Conservation (phyloP, 2,329 filamentous ascomycete species). For the Xylariales sp. region DNA sequence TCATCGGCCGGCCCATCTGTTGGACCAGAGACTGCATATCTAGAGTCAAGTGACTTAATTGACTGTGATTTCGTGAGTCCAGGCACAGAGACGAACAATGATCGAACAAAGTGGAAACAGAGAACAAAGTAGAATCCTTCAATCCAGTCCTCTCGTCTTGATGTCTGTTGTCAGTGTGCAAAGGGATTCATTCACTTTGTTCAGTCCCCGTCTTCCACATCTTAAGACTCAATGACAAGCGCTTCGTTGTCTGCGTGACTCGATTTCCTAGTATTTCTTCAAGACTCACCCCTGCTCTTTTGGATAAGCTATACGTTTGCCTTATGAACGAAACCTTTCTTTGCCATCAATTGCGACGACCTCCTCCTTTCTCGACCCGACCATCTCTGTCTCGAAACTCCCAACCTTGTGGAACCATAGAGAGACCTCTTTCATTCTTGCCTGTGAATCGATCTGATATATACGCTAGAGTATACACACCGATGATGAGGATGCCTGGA, state of each 20-base stretch:
- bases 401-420: too few relatives aligned
- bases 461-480: too few relatives aligned
- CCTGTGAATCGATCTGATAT: too few relatives aligned
- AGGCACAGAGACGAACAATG: constrained; percentile 5
- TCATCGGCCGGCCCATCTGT: constrained; percentile 19
- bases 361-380: too few relatives aligned
- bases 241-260: constrained; percentile 24
- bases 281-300: constrained; percentile 11
- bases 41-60: constrained; percentile 5
- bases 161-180: constrained; percentile 15
- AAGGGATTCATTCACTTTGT: constrained; percentile 15
- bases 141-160: constrained; percentile 6
- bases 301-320: too few relatives aligned
- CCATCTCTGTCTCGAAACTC: too few relatives aligned
- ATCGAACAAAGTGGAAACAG: constrained; percentile 23
- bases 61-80: neutral
- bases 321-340: too few relatives aligned
- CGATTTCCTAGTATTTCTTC: constrained; percentile 19
- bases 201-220: constrained; percentile 11
- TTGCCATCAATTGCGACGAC: too few relatives aligned
- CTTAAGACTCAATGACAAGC: constrained; percentile 13
- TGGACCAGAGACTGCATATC: constrained; percentile 18
- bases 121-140: constrained; percentile 11
- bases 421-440: too few relatives aligned
- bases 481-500: constrained; percentile 24